A percentile compares a stretch with the other conserved stretches of the same genome.
phyloP scores from a whole-genome alignment of 371 early-diverging fungal species.

The Circinella minor region DNA sequence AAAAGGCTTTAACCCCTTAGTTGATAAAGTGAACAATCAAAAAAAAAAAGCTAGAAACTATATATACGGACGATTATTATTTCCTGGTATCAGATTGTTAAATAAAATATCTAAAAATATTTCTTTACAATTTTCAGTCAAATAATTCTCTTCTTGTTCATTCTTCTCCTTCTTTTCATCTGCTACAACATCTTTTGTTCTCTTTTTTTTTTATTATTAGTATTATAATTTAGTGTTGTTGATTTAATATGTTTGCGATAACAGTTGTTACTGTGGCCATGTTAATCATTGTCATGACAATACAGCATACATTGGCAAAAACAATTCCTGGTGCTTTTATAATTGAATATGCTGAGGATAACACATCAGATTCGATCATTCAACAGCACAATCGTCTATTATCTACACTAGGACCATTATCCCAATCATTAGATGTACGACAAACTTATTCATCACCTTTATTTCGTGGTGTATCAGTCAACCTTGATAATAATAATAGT shows the following conservation, averaged over 20 bases:
- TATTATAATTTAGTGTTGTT: no score
- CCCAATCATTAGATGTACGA: constrained; percentile 24
- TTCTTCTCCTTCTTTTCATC: no score
- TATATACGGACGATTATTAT: no score
- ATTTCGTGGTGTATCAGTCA: constrained; percentile 36
- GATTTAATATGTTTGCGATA: neutral
- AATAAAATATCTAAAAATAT: no score
- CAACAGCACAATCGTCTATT: constrained; percentile 18
- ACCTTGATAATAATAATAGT: constrained; percentile 3
- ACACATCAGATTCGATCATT: constrained; percentile 8
- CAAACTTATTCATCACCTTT: constrained; percentile 32
- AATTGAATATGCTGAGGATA: constrained; percentile 40
- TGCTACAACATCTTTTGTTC: no score
- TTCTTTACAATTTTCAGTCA: no score
- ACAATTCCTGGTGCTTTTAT: constrained; percentile 45
- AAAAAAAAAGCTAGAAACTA: no score
- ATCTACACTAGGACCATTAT: constrained; percentile 9
- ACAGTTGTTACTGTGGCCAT: neutral
- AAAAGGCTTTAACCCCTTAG: no score
- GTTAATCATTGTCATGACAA: constrained; percentile 1
- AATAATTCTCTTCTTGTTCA: no score
- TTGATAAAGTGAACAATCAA: no score
- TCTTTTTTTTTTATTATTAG: no score
- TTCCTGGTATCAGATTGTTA: no score
- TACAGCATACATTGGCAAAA: neutral